A percentile compares a stretch with the other conserved stretches of the same genome.
phyloP scores from a whole-genome alignment of 441 rosid genomes.

The Metrosideros polymorpha region DNA sequence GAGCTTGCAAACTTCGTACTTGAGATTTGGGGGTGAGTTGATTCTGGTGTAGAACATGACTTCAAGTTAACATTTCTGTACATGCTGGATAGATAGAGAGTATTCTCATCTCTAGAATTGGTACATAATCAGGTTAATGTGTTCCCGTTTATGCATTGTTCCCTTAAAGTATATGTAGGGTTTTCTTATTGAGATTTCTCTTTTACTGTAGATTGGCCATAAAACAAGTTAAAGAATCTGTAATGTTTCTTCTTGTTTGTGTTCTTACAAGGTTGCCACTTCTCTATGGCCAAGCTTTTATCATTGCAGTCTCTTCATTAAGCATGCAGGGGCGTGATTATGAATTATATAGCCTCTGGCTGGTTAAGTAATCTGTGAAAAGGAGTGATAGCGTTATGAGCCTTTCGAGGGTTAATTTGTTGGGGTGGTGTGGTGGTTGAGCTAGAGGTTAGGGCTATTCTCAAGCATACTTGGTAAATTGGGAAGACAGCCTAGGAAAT shows the following conservation, averaged over 20 bases:
- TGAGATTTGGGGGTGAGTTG: not conserved
- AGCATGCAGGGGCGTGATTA: not conserved
- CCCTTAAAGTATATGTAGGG: not conserved
- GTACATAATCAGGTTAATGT: not conserved
- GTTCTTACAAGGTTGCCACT: not conserved
- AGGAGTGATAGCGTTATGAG: rapidly evolving
- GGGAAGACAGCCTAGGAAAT: not conserved
- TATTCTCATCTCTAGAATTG: not conserved
- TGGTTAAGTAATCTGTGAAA: not conserved
- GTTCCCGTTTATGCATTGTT: not conserved
- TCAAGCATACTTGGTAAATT: not conserved
- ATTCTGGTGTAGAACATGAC: not conserved
- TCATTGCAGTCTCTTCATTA: not conserved
- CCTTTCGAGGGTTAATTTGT: not conserved
- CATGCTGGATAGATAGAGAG: not conserved
- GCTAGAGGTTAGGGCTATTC: not conserved
- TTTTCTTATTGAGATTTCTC: not conserved
- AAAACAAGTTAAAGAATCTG: not conserved
- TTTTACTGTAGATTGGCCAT: not conserved
- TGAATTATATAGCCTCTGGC: not conserved
- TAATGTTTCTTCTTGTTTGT: not conserved
- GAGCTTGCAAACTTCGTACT: not conserved
- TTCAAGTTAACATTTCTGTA: not conserved
- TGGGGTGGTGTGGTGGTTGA: not conserved
- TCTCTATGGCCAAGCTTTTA: not conserved